phyloP scores from a whole-genome alignment of 768 basidiomycete species.

The Leccinum arenicola region DNA sequence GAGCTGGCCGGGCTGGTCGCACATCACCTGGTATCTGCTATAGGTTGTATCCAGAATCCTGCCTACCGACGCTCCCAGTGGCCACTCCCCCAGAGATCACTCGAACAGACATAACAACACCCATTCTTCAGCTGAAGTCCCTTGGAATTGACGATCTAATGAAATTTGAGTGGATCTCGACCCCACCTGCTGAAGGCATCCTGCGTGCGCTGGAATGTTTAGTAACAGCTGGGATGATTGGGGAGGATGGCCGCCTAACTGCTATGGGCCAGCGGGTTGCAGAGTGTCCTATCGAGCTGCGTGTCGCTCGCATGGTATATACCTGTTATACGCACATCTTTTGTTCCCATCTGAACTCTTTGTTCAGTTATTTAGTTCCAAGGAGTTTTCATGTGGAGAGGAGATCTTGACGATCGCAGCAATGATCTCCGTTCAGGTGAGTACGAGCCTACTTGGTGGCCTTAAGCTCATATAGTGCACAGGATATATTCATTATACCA shows the following conservation, averaged over 20 bases:
- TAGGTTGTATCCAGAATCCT: slow-evolving; percentile 75
- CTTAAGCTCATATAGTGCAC: background rate
- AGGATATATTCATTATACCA: slow-evolving; percentile 90
- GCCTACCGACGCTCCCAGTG: slow-evolving; percentile 56
- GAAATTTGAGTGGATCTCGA: slow-evolving; percentile 93
- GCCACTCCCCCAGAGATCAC: slow-evolving; percentile 88
- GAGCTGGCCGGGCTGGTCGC: slow-evolving; percentile 92
- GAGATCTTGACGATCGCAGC: slow-evolving; percentile 96
- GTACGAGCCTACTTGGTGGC: slow-evolving; percentile 8
- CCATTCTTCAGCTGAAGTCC: slow-evolving; percentile 90
- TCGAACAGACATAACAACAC: slow-evolving; percentile 86
- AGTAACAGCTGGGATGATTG: slow-evolving; percentile 78
- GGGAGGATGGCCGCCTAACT: slow-evolving; percentile 75
- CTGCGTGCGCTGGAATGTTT: slow-evolving; percentile 84
- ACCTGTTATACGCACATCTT: background rate
- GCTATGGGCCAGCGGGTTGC: slow-evolving; percentile 81
- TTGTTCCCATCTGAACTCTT: slow-evolving; percentile 1
- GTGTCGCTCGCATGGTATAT: slow-evolving; percentile 89
- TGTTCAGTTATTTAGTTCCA: slow-evolving; percentile 77
- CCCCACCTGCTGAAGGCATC: slow-evolving; percentile 84
- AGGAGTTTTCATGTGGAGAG: slow-evolving; percentile 85
- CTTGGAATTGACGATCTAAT: slow-evolving; percentile 94
- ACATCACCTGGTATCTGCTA: slow-evolving; percentile 92
- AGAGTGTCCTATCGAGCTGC: slow-evolving; percentile 91
- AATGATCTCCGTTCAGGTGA: slow-evolving; percentile 88